phyloP scores from a whole-genome alignment of 1,139 yeast genomes.

The Kurtzmaniella quercitrusa region DNA sequence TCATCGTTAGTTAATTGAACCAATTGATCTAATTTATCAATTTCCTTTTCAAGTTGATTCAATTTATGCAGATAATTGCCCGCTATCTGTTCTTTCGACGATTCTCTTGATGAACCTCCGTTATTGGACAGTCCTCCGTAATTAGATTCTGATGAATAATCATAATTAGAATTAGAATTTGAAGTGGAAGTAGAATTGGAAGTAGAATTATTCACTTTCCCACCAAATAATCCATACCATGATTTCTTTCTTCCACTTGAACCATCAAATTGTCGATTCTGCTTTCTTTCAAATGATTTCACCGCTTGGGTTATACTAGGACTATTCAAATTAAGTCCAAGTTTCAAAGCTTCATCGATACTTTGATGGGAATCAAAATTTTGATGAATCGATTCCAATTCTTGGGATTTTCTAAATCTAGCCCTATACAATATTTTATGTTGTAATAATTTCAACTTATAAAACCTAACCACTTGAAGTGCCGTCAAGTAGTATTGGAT shows the following conservation, averaged over 20 bases:
- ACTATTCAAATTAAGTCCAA: slow-evolving; percentile 28
- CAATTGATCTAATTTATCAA: slow-evolving; percentile 39
- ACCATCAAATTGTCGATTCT: slow-evolving; percentile 13
- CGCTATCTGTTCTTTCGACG: not conserved
- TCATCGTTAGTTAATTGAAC: slow-evolving; percentile 36
- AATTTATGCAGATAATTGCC: slow-evolving; percentile 17
- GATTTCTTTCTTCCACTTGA: slow-evolving; percentile 22
- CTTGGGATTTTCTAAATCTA: slow-evolving; percentile 38
- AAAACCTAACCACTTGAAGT: slow-evolving; percentile 37
- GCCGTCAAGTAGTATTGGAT: slow-evolving; percentile 37
- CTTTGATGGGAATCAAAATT: slow-evolving; percentile 14
- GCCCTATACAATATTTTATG: slow-evolving; percentile 38
- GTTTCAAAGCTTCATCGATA: slow-evolving; percentile 19
- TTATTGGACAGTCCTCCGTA: not conserved
- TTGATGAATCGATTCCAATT: slow-evolving; percentile 23
- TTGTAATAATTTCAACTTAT: slow-evolving; percentile 43
- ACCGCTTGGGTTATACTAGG: slow-evolving; percentile 40
- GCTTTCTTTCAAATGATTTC: slow-evolving; percentile 23
- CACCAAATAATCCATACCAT: slow-evolving; percentile 48
- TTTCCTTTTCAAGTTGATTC: slow-evolving; percentile 37
- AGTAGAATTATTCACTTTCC: slow-evolving; percentile 13
- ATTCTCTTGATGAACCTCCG: too few relatives aligned
- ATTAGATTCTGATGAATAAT: too few relatives aligned
- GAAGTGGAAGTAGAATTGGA: not conserved
- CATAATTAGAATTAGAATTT: too few relatives aligned